Base-by-base conservation (phyloP, 345 rosid genomes). In the Populus ilicifolia region DNA sequence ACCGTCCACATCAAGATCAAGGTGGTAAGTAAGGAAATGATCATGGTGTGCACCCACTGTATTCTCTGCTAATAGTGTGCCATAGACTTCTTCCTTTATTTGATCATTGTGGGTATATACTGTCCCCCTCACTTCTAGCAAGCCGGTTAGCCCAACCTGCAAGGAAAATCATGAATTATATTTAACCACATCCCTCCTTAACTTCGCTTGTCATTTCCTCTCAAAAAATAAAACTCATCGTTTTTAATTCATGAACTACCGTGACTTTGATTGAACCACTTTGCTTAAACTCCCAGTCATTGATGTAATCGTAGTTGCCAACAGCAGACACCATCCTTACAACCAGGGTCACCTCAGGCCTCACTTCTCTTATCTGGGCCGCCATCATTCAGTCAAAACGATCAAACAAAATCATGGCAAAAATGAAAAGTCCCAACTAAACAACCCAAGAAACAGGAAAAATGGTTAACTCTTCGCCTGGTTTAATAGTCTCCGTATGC, bases 1-100 rank as follows among this genome's bases (percentile, higher is more conserved):
- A 21, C 93, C 93, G 33, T 89, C 93, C 7, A 89, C 71, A 41
- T 89, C 90, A 17, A 89, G 80, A 77, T 89, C 88, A 38, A 89
- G 83, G 71, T 84, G 81, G 75, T 77, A 88, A 21, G 84, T 83
- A 21, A 89, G 61, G 81, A 82, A 89, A 73, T 89, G 93, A 82
- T 89, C 93, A 39, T 88, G 91, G 76, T 80, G 36, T 1, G 71
- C 67, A 8, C 84, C 89, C 5, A 90, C 76, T 6, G 85, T 72
- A 7, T 90, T 83, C 33, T 84, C 91, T 13, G 90, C 89, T 23
- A 87, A 64, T 36, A 87, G 66, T 7, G 89, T 86, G 14, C 93
- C 90, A 7, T 87, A 82, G 1, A 74, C 70, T 41, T 88, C 88
- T 21, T 81, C 86, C 27, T 80, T 69, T 61, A 84, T 86, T 56